These are phyloP conservation scores for Triticum dicoccoides DNA, from an alignment of 176 grass and related monocot genomes.

Conservation along the genomic window DNA sequence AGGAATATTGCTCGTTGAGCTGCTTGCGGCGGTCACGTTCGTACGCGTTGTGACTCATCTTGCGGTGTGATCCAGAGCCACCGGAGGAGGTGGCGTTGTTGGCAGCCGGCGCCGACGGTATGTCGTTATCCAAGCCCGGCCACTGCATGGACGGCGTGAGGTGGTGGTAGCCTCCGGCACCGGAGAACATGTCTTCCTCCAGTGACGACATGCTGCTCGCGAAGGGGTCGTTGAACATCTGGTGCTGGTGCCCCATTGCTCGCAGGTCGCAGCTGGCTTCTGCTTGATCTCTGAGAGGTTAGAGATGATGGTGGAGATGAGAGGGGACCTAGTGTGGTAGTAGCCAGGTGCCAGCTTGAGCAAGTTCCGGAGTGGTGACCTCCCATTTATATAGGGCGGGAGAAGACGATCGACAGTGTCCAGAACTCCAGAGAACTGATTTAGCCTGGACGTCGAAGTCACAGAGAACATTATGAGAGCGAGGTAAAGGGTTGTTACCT, in stretches of 20 bases:
- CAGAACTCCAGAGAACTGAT: neutral
- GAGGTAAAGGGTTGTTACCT: neutral
- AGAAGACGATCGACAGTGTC: neutral
- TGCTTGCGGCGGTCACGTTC: constrained; percentile 90
- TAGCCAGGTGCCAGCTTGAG: neutral
- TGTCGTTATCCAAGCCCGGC: constrained; percentile 34
- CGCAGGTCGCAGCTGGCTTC: too few species aligned
- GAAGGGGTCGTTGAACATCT: constrained; percentile 48
- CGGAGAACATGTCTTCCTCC: neutral
- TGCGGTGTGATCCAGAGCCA: constrained; percentile 36
- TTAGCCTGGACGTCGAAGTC: neutral
- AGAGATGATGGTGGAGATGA: too few species aligned
- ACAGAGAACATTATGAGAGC: neutral
- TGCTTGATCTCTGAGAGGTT: too few species aligned
- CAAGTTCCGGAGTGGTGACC: neutral
- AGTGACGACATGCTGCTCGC: constrained; percentile 35
- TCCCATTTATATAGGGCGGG: constrained; percentile 13
- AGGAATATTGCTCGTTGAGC: constrained; percentile 80
- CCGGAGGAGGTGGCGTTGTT: constrained; percentile 25
- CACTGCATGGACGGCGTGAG: constrained; percentile 7
- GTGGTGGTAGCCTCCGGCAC: constrained; percentile 1
- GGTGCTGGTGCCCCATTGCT: constrained; percentile 36
- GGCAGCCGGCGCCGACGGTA: constrained; percentile 22
- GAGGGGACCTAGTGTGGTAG: too few species aligned
- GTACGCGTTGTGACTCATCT: constrained; percentile 86